Conservation (phyloP, 306 rosid genomes). For the Quercus gilva region DNA sequence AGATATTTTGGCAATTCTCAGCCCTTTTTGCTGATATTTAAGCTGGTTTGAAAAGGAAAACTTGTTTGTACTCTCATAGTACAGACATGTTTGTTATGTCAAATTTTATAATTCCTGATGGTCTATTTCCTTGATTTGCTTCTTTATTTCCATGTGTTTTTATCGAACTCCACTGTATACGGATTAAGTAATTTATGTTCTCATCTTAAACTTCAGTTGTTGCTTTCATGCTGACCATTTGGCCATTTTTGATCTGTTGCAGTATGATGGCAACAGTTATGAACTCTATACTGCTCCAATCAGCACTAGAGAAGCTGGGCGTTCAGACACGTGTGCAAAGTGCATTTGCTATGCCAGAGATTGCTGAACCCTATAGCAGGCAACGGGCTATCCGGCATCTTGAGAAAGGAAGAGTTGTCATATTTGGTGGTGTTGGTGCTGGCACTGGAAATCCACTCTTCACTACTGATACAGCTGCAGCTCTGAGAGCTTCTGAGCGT, state of each 20-base stretch:
- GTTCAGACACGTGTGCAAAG: constrained; percentile 59
- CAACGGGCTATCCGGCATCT: constrained; percentile 70
- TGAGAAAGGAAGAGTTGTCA: constrained; percentile 72
- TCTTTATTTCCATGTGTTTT: not conserved
- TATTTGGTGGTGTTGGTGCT: constrained; percentile 60
- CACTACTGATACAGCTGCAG: constrained; percentile 56
- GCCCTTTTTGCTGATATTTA: not conserved
- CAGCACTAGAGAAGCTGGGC: constrained; percentile 64
- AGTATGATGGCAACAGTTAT: constrained; percentile 71
- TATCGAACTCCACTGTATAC: not conserved
- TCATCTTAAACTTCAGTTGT: not conserved
- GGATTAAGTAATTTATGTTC: not conserved
- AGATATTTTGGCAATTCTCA: not conserved
- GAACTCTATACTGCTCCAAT: constrained; percentile 63
- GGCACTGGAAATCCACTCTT: constrained; percentile 55
- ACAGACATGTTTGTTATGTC: not conserved
- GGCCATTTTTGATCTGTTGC: constrained; percentile 8
- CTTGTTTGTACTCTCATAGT: not conserved
- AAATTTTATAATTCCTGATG: not conserved
- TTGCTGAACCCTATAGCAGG: constrained; percentile 61
- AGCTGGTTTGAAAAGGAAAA: not conserved
- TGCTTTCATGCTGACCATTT: constrained; percentile 11
- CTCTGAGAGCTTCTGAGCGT: constrained; percentile 67
- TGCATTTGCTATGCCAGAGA: constrained; percentile 48
- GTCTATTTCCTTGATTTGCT: not conserved